These are phyloP conservation scores for Chrysopogon serrulatus DNA, from an alignment of 176 grass and related monocot genomes.

Conservation along the genomic window DNA sequence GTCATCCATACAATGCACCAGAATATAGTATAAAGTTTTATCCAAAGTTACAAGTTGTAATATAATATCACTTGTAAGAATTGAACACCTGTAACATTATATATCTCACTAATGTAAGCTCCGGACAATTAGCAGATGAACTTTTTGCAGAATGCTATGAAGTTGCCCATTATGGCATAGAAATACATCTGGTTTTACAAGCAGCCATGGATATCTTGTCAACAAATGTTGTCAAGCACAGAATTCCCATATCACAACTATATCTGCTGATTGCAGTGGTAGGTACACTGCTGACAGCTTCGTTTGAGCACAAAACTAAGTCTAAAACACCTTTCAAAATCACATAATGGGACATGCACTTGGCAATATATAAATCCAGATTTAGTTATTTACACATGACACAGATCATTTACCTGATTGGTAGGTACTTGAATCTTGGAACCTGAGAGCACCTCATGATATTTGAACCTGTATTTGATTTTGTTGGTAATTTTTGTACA, in stretches of 20 bases:
- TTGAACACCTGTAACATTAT: neutral
- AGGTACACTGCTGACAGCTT: neutral
- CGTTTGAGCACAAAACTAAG: neutral
- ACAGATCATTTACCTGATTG: constrained; percentile 73
- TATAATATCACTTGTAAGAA: neutral
- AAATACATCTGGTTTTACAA: neutral
- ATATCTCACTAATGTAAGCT: neutral
- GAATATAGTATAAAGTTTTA: constrained; percentile 1
- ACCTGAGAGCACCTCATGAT: constrained; percentile 95
- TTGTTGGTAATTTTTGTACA: constrained; percentile 85
- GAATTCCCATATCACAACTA: neutral
- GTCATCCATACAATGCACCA: neutral
- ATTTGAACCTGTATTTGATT: constrained; percentile 91
- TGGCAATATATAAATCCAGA: neutral
- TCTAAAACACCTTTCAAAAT: neutral
- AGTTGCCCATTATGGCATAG: neutral
- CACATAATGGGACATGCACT: neutral
- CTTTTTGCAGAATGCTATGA: neutral
- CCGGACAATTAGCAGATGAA: neutral
- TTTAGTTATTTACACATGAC: constrained; percentile 9
- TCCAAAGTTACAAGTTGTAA: neutral
- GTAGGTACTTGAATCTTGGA: constrained; percentile 98
- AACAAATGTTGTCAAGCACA: neutral
- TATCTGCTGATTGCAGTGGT: neutral
- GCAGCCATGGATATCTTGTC: neutral